Percentiles rank a stretch among this genome's conserved stretches.
Evolutionary conservation across 805 yeast genomes (phyloP).

Genomic region (Candida koratica): DNA sequence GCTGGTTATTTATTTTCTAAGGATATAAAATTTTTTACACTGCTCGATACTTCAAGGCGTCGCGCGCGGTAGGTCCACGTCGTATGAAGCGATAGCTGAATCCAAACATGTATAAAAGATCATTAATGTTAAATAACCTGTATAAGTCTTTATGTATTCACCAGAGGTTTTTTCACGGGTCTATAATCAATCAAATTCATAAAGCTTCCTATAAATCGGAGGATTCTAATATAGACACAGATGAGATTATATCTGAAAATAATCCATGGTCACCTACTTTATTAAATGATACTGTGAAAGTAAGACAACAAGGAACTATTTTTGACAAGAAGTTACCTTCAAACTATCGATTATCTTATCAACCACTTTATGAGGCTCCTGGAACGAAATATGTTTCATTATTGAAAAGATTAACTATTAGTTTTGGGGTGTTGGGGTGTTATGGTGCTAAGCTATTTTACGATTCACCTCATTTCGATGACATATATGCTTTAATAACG

Average conservation of each 20-base stretch:
- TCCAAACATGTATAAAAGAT: not conserved
- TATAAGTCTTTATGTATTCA: not conserved
- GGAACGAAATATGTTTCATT: slow-evolving; percentile 57
- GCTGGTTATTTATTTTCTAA: not conserved
- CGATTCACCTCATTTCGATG: slow-evolving; percentile 51
- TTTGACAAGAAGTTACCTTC: slow-evolving; percentile 46
- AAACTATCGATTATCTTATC: slow-evolving; percentile 52
- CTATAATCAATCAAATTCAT: not conserved
- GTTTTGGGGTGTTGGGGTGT: slow-evolving; percentile 56
- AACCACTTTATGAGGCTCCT: slow-evolving; percentile 64
- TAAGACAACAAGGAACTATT: slow-evolving; percentile 40
- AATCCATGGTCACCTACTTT: slow-evolving; percentile 46
- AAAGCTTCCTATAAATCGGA: slow-evolving; percentile 11
- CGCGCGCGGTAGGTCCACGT: slow-evolving; percentile 7
- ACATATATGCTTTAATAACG: slow-evolving; percentile 42
- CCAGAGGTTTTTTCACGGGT: not conserved
- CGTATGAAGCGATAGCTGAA: not conserved
- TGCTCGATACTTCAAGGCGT: slow-evolving; percentile 5
- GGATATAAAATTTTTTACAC: slow-evolving; percentile 6
- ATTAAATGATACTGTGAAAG: slow-evolving; percentile 40
- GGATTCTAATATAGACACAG: slow-evolving; percentile 38
- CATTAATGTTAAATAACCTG: not conserved
- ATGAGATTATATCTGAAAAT: slow-evolving; percentile 38
- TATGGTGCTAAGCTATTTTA: slow-evolving; percentile 59
- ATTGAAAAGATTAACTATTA: slow-evolving; percentile 57